Evolutionary conservation across 23 red algal species (phyloP).

Genomic region (Cyanidiococcus yangmingshanensis): DNA sequence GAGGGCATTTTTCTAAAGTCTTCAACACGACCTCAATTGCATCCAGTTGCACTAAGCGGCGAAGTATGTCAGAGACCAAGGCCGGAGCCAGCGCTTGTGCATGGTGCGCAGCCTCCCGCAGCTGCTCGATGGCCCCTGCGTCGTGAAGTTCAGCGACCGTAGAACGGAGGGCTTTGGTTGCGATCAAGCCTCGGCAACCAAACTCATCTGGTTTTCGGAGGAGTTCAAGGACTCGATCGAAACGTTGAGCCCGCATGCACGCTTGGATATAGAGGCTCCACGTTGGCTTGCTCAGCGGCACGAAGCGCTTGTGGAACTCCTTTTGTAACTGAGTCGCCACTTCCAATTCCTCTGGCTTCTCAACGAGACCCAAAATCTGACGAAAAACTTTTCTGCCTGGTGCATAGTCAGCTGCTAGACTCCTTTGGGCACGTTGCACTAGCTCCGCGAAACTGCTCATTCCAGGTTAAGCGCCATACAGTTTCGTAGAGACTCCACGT

Average conservation of each 20-base stretch:
- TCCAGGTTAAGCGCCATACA: background rate
- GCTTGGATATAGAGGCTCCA: background rate
- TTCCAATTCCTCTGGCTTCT: slow-evolving; percentile 1
- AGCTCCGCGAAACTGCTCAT: background rate
- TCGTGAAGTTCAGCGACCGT: background rate
- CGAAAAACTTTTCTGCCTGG: slow-evolving; percentile 1
- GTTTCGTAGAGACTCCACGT: too few species aligned
- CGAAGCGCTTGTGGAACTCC: slow-evolving; percentile 6
- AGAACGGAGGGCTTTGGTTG: background rate
- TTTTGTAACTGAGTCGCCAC: background rate
- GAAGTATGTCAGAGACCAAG: background rate
- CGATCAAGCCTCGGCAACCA: background rate
- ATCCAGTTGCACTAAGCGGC: background rate
- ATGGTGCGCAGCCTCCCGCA: background rate
- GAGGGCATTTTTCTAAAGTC: background rate
- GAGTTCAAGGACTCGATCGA: background rate
- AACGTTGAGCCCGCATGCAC: background rate
- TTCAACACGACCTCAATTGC: background rate
- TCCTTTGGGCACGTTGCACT: background rate
- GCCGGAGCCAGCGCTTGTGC: background rate
- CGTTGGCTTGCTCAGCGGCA: background rate
- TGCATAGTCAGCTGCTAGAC: background rate
- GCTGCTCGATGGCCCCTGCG: background rate
- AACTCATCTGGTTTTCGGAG: background rate
- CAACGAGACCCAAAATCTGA: background rate